These are phyloP conservation scores for Asterophora lycoperdoides DNA, from an alignment of 768 basidiomycete genomes.

Conservation along the genomic window DNA sequence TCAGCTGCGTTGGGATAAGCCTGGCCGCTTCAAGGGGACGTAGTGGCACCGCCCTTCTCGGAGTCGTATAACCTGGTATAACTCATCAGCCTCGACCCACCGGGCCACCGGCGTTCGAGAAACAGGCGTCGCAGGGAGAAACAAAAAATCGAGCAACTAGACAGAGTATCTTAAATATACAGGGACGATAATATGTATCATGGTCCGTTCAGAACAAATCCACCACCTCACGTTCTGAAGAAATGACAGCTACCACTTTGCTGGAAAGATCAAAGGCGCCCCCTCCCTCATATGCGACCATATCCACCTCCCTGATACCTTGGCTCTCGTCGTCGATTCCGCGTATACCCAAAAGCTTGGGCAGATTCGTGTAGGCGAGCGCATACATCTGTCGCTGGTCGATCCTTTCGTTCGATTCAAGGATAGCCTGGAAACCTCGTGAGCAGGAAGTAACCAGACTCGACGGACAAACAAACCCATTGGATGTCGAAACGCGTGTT, in stretches of 20 bases:
- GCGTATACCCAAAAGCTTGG: conserved; percentile 35
- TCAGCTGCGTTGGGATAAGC: conserved; percentile 80
- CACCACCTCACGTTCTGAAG: conserved; percentile 43
- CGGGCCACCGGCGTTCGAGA: too few relatives aligned
- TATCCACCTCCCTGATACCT: conserved; percentile 34
- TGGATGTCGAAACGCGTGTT: conserved; percentile 74
- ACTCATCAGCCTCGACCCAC: conserved; percentile 2
- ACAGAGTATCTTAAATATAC: conserved; percentile 16
- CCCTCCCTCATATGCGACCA: conserved; percentile 60
- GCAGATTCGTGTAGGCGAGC: conserved; percentile 43
- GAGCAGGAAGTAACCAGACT: not conserved
- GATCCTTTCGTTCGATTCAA: conserved; percentile 45
- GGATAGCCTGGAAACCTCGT: conserved; percentile 31
- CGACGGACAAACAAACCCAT: conserved; percentile 52
- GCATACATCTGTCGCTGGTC: conserved; percentile 37
- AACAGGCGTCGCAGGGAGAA: conserved; percentile 25
- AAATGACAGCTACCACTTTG: conserved; percentile 54
- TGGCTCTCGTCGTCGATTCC: conserved; percentile 33
- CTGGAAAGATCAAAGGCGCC: conserved; percentile 52
- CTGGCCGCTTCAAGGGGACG: conserved; percentile 67
- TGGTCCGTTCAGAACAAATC: conserved; percentile 41
- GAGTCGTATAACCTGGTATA: conserved; percentile 44
- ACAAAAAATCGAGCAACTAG: conserved; percentile 19
- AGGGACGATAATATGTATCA: conserved; percentile 8
- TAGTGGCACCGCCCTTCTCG: conserved; percentile 64